These are phyloP conservation scores for Rhododendron simsii DNA, from an alignment of 148 eudicot species.

Conservation along the genomic window DNA sequence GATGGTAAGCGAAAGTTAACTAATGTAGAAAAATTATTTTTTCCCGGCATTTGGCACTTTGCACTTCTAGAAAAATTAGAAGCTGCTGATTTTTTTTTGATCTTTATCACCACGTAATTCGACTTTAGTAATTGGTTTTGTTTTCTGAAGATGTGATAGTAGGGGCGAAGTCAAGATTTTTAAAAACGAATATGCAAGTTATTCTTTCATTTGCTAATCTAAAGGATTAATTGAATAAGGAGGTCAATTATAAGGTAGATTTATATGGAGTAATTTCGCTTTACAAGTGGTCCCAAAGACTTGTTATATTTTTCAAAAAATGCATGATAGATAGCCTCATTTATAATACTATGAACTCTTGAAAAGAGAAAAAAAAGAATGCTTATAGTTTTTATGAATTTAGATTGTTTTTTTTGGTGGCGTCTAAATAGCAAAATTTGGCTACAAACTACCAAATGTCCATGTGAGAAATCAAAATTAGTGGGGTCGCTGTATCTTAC, in stretches of 20 bases:
- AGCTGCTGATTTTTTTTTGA: neutral
- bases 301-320: too few species aligned
- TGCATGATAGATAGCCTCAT: neutral
- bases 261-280: too few species aligned
- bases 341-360: neutral
- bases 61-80: neutral
- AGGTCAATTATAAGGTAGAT: too few species aligned
- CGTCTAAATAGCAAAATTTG: neutral
- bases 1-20: constrained; percentile 48
- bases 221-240: too few species aligned
- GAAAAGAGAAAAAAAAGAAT: too few species aligned
- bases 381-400: neutral
- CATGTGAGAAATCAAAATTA: neutral
- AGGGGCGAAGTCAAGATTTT: neutral
- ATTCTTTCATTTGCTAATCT: too few species aligned
- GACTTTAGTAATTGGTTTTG: neutral
- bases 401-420: neutral
- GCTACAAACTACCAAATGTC: neutral
- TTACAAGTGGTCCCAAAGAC: too few species aligned
- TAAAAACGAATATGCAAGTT: neutral
- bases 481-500: too few species aligned
- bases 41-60: neutral
- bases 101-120: neutral
- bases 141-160: neutral
- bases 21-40: neutral